A percentile compares a stretch with the other conserved stretches of the same genome.
phyloP scores from a whole-genome alignment of 2,329 filamentous ascomycete genomes.

The Colletotrichum lini region DNA sequence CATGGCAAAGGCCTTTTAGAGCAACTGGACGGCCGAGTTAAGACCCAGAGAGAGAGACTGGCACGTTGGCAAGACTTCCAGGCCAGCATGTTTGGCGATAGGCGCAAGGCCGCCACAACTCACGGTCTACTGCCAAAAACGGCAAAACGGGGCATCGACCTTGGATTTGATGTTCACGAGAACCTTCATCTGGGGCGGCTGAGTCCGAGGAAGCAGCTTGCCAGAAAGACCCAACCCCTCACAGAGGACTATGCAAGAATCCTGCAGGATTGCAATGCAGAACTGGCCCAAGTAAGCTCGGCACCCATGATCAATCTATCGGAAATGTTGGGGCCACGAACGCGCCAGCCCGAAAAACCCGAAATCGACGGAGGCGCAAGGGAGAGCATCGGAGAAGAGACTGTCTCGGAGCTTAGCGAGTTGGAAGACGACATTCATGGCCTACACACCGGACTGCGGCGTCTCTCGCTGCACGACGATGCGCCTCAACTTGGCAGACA shows the following conservation, averaged over 20 bases:
- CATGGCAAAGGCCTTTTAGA: conserved; percentile 71
- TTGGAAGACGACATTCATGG: conserved; percentile 61
- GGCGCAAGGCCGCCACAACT: conserved; percentile 44
- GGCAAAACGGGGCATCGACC: conserved; percentile 61
- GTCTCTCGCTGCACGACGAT: conserved; percentile 22
- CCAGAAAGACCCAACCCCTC: conserved; percentile 45
- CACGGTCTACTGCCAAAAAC: conserved; percentile 46
- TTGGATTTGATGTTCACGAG: conserved; percentile 69
- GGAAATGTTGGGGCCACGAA: conserved; percentile 40
- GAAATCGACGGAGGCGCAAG: conserved; percentile 31
- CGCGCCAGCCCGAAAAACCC: conserved; percentile 34
- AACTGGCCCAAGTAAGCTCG: conserved; percentile 53
- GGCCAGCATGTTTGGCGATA: conserved; percentile 58
- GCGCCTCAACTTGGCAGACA: conserved; percentile 5
- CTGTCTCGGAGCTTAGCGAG: conserved; percentile 66
- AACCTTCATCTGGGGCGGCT: conserved; percentile 59
- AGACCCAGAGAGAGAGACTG: conserved; percentile 76
- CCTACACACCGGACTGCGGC: conserved; percentile 8
- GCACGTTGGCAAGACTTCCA: conserved; percentile 82
- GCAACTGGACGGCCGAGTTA: conserved; percentile 78
- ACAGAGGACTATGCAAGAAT: conserved; percentile 61
- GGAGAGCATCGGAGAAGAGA: conserved; percentile 48
- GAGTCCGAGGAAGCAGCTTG: conserved; percentile 49
- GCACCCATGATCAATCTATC: conserved; percentile 44
- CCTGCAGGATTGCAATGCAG: conserved; percentile 57